Evolutionary conservation across 2,329 filamentous ascomycete species (phyloP), one percentile per base, ranked within the genome.

Genomic region (Gyromitra esculenta): DNA sequence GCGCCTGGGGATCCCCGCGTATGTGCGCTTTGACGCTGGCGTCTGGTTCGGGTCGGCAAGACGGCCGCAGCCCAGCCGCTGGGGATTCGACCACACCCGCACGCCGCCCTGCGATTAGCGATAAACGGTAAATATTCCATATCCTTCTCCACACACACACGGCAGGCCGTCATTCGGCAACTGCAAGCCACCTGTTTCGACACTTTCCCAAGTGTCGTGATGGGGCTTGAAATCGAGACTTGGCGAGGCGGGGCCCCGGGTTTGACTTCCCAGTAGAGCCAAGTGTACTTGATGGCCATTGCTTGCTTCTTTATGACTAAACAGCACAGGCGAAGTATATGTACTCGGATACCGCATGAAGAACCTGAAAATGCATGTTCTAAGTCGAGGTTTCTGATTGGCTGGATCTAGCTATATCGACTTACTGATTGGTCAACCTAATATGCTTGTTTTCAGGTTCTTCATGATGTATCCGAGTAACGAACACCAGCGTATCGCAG

Each of bases 241-340:
- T 56, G 54, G 54, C 25, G 5, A 7, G 54, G 54, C 54, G 54
- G 9, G 25, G 43, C 43, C 43, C 15, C 15, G 43, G 50, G 31
- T 57, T 57, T 37, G 31, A 57, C 54, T 37, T n/a, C 54, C 54
- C n/a, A 37, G 13, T n/a, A 18, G 54, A 57, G 54, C 5, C n/a
- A 52, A 7, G 15, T 21, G 18, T 21, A 21, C 18, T 0, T 21
- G 18, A 21, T 21, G 18, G 18, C 18, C 18, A 21, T 21, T 21
- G 18, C 18, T 2, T 21, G 18, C 15, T 18, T 52, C 5, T n/a
- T 8, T 37, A 57, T 57, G 25, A 57, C 15, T 9, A 57, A 57
- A 54, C 18, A 11, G 7, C 6, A 21, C 1, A 6, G n/a, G 15
- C 50, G 1, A 11, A 54, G 7, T 25, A 54, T 31, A 31, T 21